Evolutionary conservation across 2,329 filamentous ascomycete species (phyloP), one percentile per base, ranked within the genome.

Genomic region (Trichoderma sp.): DNA sequence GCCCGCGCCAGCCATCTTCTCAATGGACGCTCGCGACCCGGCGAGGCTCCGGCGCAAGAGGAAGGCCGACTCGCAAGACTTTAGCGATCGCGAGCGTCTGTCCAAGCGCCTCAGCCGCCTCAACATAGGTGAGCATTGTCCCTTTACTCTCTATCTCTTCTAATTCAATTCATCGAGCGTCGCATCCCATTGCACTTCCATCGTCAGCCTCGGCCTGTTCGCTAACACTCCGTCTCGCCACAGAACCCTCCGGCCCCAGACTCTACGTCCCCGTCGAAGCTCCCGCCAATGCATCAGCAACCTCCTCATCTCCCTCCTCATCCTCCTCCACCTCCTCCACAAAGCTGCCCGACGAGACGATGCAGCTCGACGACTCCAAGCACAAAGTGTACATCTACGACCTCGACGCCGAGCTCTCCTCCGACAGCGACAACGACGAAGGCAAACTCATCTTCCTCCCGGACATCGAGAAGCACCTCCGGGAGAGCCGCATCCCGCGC

Each of bases 311-410:
- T 66, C 10, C 39, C 28, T 5, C n/a, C 44, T 39, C 28, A 6
- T 30, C 34, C 34, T 39, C 34, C 2, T 39, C 34, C 34, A 14
- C 10, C 12, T 39, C 34, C 34, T 39, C 34, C 34, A 30, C 51
- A 63, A 45, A 28, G 56, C 69, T 67, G 43, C 60, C 74, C 21
- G 79, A 85, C 68, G 89, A 92, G 70, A 73, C 77, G 64, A 97
- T 98, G 94, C 85, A 90, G 65, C 75, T 98, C 67, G 93, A 98
- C 78, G 89, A 97, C 77, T 89, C 91, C 39, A 90, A 91, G 72
- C 84, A 96, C 79, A 91, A 90, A 73, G 87, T 97, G 67, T 97
- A 95, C 82, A 93, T 99, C 71, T 89, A 93, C 80, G 88, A 96
- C 77, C 82, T 99, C 10, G 93, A 96, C 74, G 90, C 90, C 71